Evolutionary conservation across 1,284 basidiomycete species (phyloP).

Genomic region (Tilletia indica): DNA sequence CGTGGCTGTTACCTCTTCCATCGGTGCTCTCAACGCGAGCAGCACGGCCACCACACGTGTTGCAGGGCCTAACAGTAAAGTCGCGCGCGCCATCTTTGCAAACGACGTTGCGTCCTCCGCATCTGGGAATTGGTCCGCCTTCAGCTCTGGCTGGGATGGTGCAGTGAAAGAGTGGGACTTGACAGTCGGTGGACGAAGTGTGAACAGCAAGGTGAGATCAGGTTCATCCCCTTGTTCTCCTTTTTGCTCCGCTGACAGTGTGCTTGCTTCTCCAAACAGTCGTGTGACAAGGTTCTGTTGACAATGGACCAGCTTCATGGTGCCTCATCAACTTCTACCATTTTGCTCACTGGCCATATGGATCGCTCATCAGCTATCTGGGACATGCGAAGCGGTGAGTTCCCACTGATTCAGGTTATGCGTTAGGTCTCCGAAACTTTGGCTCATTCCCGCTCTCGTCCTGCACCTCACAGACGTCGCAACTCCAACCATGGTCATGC

Average conservation of each 20-base stretch:
- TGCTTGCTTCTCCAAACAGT: slow-evolving; percentile 19
- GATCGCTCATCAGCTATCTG: slow-evolving; percentile 48
- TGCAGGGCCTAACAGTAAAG: slow-evolving; percentile 36
- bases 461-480: background rate
- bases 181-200: slow-evolving; percentile 26
- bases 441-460: background rate
- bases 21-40: slow-evolving; percentile 19
- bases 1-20: slow-evolving; percentile 23
- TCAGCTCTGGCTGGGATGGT: slow-evolving; percentile 48
- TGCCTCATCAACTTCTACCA: background rate
- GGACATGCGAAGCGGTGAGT: slow-evolving; percentile 38
- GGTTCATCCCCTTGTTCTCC: too few species aligned
- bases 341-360: slow-evolving; percentile 39
- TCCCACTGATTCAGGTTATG: background rate
- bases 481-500: slow-evolving; percentile 18
- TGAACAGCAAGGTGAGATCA: slow-evolving; percentile 22
- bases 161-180: slow-evolving; percentile 47
- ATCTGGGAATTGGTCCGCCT: slow-evolving; percentile 21
- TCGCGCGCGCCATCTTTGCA: slow-evolving; percentile 33
- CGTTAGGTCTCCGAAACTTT: background rate
- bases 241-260: background rate
- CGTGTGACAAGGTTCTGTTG: slow-evolving; percentile 40
- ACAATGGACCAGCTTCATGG: slow-evolving; percentile 35
- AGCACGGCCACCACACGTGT: slow-evolving; percentile 23
- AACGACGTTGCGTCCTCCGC: background rate